Conservation (phyloP, 208 protist genomes). For the Strigomonas galati region DNA sequence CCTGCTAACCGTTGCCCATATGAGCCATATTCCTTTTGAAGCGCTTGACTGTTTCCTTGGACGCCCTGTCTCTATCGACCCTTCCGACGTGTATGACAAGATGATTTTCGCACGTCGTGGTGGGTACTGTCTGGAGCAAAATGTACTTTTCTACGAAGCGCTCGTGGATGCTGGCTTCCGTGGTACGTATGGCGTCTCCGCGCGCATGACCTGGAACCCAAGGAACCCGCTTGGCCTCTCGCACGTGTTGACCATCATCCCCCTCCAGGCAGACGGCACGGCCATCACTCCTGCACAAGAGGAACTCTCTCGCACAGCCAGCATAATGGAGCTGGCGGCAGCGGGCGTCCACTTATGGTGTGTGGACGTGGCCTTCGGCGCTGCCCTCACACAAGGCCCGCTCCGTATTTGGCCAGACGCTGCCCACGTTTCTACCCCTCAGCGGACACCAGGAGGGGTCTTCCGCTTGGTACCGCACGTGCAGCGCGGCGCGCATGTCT, state of each 20-base stretch:
- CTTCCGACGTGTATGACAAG: conserved; percentile 15
- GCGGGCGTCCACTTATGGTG: conserved; percentile 8
- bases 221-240: background rate
- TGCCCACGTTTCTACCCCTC: background rate
- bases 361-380: conserved; percentile 22
- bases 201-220: conserved; percentile 8
- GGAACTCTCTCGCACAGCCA: background rate
- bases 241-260: conserved; percentile 16
- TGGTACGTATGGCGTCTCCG: conserved; percentile 12
- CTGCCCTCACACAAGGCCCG: conserved; percentile 15
- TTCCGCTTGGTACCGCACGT: conserved; percentile 26
- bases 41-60: conserved; percentile 17
- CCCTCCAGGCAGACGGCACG: background rate
- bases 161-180: conserved; percentile 21
- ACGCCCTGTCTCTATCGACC: conserved; percentile 18
- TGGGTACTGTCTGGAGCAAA: conserved; percentile 28
- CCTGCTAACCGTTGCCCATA: conserved; percentile 12
- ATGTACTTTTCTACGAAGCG: conserved; percentile 18
- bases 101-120: conserved; percentile 22
- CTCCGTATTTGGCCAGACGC: background rate
- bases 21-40: conserved; percentile 23
- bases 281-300: background rate
- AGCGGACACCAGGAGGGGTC: conserved; percentile 16
- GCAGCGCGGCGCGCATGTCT: conserved; percentile 21
- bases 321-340: background rate